These are phyloP conservation scores for Diaporthe humulicola DNA, from an alignment of 2,329 filamentous ascomycete species.

Conservation along the genomic window DNA sequence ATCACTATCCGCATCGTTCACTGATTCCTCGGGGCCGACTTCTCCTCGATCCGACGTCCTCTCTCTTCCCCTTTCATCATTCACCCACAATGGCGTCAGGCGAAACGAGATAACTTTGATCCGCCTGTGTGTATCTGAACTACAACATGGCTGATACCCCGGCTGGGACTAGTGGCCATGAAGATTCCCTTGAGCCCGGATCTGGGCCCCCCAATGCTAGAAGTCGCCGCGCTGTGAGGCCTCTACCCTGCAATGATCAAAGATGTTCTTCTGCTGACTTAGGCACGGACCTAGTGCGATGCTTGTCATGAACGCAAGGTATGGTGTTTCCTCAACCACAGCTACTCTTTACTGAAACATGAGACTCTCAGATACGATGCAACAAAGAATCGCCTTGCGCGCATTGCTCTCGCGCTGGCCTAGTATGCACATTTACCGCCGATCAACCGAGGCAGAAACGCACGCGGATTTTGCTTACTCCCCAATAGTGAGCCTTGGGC, in stretches of 20 bases:
- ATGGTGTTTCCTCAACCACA: not conserved
- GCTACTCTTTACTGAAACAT: not conserved
- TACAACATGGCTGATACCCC: not conserved
- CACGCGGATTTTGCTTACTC: not conserved
- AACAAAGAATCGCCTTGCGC: conserved; percentile 11
- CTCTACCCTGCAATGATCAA: not conserved
- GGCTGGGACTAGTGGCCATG: not conserved
- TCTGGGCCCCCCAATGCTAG: not conserved
- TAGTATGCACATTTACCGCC: conserved; percentile 1
- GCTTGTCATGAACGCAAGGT: conserved; percentile 1
- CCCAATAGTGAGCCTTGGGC: not conserved
- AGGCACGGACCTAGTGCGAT: not conserved
- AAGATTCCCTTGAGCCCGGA: not conserved
- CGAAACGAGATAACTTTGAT: not conserved
- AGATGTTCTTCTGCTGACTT: not conserved
- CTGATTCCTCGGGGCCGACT: conserved; percentile 11
- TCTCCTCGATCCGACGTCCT: conserved; percentile 3
- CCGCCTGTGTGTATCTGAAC: not conserved
- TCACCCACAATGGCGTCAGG: not conserved
- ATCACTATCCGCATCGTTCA: not conserved
- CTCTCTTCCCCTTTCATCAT: not conserved
- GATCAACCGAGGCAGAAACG: not conserved
- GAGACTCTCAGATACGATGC: not conserved
- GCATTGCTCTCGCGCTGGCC: not conserved
- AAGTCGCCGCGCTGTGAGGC: conserved; percentile 12